phyloP scores from a whole-genome alignment of 2,329 filamentous ascomycete species.

The Nemania serpens region DNA sequence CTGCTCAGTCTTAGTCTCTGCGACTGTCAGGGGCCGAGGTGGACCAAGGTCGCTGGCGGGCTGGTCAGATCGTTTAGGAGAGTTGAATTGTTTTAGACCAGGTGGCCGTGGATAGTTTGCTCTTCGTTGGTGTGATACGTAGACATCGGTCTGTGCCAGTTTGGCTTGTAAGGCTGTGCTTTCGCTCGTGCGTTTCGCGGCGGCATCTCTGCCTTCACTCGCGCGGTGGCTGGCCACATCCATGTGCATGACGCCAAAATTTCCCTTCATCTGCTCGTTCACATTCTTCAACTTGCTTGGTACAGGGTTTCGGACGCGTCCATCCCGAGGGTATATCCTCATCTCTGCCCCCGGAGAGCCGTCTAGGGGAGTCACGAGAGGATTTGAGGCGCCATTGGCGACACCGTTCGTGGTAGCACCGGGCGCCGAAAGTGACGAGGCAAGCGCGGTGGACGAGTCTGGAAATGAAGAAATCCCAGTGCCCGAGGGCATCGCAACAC shows the following conservation, averaged over 20 bases:
- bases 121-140: slow-evolving; percentile 55
- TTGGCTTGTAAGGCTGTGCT: slow-evolving; percentile 63
- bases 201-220: slow-evolving; percentile 55
- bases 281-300: slow-evolving; percentile 66
- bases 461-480: slow-evolving; percentile 29
- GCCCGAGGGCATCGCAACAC: slow-evolving; percentile 29
- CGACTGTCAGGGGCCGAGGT: slow-evolving; percentile 45
- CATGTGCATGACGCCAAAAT: slow-evolving; percentile 68
- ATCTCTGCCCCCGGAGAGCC: slow-evolving; percentile 33
- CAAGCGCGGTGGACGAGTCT: slow-evolving; percentile 33
- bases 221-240: slow-evolving; percentile 52
- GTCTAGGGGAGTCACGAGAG: slow-evolving; percentile 27
- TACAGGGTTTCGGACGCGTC: slow-evolving; percentile 60
- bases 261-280: slow-evolving; percentile 60
- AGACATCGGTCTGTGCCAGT: slow-evolving; percentile 58
- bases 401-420: slow-evolving; percentile 30
- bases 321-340: slow-evolving; percentile 47
- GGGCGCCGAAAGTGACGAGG: slow-evolving; percentile 30
- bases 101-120: slow-evolving; percentile 42
- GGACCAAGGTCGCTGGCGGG: slow-evolving; percentile 20
- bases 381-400: slow-evolving; percentile 34
- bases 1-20: slow-evolving; percentile 63
- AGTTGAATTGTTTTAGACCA: slow-evolving; percentile 37
- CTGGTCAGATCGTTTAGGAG: slow-evolving; percentile 32
- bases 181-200: slow-evolving; percentile 66